Percentiles rank a stretch among this genome's conserved stretches.
phyloP scores from a whole-genome alignment of 2,329 filamentous ascomycete species.

The Fusarium sp. region DNA sequence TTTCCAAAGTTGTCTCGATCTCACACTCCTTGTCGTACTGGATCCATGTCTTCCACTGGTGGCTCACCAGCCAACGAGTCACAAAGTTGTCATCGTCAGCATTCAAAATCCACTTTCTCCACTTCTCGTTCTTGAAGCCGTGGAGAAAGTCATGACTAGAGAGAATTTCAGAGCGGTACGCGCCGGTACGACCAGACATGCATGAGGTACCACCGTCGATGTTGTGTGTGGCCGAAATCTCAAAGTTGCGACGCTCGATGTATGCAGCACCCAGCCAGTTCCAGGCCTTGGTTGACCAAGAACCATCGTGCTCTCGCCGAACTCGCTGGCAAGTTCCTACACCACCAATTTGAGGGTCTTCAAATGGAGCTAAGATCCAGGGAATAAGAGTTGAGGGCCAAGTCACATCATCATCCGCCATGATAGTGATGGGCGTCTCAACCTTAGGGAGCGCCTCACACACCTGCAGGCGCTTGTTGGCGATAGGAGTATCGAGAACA shows the following conservation, averaged over 20 bases:
- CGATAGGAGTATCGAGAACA: constrained; percentile 82
- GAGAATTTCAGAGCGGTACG: constrained; percentile 89
- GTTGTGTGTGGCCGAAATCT: constrained; percentile 94
- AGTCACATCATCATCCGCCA: constrained; percentile 95
- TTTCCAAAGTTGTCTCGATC: constrained; percentile 92
- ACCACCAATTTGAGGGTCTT: constrained; percentile 83
- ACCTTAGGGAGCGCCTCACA: constrained; percentile 90
- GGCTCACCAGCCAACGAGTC: constrained; percentile 92
- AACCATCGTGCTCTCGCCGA: constrained; percentile 72
- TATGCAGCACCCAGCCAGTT: constrained; percentile 94
- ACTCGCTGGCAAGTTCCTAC: constrained; percentile 93
- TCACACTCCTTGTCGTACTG: constrained; percentile 93
- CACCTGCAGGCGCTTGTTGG: constrained; percentile 95
- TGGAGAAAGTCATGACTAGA: constrained; percentile 86
- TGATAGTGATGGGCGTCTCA: constrained; percentile 84
- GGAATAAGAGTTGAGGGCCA: constrained; percentile 88
- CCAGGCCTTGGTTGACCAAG: constrained; percentile 74
- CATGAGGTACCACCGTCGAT: constrained; percentile 97
- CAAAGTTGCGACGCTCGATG: constrained; percentile 93
- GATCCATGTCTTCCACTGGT: constrained; percentile 94
- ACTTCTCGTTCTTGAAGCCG: constrained; percentile 91
- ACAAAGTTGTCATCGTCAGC: constrained; percentile 99
- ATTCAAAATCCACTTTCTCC: constrained; percentile 89
- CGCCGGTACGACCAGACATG: constrained; percentile 93
- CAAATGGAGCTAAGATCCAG: constrained; percentile 94